Conservation (phyloP, 305 asterid species). For the Ajuga reptans region DNA sequence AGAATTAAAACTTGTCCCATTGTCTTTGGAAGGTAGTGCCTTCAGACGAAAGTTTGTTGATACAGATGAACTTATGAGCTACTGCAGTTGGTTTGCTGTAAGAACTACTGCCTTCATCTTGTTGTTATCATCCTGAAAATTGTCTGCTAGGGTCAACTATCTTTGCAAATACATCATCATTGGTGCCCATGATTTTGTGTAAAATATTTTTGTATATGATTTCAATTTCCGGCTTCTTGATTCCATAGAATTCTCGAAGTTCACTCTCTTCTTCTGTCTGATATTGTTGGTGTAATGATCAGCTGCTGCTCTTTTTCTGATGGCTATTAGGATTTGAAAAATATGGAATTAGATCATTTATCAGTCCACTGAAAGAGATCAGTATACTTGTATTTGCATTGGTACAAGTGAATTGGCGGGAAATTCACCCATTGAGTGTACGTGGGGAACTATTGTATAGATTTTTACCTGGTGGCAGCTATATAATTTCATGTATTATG, state of each 20-base stretch:
- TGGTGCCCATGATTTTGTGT: slow-evolving; percentile 12
- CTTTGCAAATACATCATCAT: slow-evolving; percentile 11
- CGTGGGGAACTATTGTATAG: not conserved
- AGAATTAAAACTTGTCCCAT: slow-evolving; percentile 77
- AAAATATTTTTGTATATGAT: not conserved
- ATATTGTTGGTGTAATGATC: slow-evolving; percentile 1
- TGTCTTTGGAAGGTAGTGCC: slow-evolving; percentile 89
- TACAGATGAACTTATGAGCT: slow-evolving; percentile 87
- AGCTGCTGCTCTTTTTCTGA: not conserved
- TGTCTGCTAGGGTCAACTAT: not conserved
- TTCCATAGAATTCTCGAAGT: slow-evolving; percentile 13
- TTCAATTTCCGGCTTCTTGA: slow-evolving; percentile 8
- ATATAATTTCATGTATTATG: too few species aligned
- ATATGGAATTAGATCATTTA: not conserved
- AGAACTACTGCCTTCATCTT: slow-evolving; percentile 30
- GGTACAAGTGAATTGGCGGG: not conserved
- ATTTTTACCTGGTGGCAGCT: not conserved
- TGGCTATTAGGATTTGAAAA: not conserved
- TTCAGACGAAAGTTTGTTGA: slow-evolving; percentile 84
- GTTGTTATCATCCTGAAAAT: slow-evolving; percentile 7
- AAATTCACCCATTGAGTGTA: not conserved
- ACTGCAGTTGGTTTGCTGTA: slow-evolving; percentile 99
- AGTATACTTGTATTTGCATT: not conserved
- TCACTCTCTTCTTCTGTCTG: slow-evolving; percentile 3
- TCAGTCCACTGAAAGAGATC: not conserved